These are phyloP conservation scores for Stygiomarasmius scandens DNA, from an alignment of 1,284 basidiomycete species.

Conservation along the genomic window DNA sequence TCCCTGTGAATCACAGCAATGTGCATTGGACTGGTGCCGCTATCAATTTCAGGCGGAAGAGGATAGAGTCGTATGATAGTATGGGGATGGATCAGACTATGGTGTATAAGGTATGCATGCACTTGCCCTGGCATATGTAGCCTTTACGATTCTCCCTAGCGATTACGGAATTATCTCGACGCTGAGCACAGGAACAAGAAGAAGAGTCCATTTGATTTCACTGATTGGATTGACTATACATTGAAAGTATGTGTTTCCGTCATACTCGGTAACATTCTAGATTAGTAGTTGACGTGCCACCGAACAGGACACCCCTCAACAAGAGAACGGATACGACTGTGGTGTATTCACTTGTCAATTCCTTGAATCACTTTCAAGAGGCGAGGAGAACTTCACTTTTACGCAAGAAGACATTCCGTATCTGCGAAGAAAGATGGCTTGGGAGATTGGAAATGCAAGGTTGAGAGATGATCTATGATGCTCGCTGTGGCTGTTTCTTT, in stretches of 20 bases:
- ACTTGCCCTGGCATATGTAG: conserved; percentile 11
- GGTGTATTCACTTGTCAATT: conserved; percentile 96
- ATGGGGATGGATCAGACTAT: conserved; percentile 65
- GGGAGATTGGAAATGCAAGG: conserved; percentile 78
- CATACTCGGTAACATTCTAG: neutral
- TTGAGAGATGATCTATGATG: conserved; percentile 39
- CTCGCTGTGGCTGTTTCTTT: too few species aligned
- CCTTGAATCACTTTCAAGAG: conserved; percentile 83
- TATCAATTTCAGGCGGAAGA: conserved; percentile 87
- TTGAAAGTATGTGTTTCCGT: conserved; percentile 48
- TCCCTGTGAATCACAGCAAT: conserved; percentile 92
- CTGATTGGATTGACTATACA: conserved; percentile 76
- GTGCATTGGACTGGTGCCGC: conserved; percentile 95
- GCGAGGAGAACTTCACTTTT: conserved; percentile 82
- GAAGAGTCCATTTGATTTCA: conserved; percentile 80
- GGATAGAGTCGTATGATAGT: conserved; percentile 97
- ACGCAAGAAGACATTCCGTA: conserved; percentile 83
- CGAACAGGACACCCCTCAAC: conserved; percentile 74
- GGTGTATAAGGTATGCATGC: conserved; percentile 74
- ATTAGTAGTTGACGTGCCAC: conserved; percentile 31
- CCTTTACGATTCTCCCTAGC: conserved; percentile 42
- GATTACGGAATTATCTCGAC: conserved; percentile 77
- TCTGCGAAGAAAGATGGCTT: conserved; percentile 86
- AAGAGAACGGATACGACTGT: conserved; percentile 94
- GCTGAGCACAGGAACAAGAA: conserved; percentile 89